Percentiles rank a stretch among this genome's conserved stretches.
phyloP scores from a whole-genome alignment of 129 eudicot genomes.

The Deinandra increscens region DNA sequence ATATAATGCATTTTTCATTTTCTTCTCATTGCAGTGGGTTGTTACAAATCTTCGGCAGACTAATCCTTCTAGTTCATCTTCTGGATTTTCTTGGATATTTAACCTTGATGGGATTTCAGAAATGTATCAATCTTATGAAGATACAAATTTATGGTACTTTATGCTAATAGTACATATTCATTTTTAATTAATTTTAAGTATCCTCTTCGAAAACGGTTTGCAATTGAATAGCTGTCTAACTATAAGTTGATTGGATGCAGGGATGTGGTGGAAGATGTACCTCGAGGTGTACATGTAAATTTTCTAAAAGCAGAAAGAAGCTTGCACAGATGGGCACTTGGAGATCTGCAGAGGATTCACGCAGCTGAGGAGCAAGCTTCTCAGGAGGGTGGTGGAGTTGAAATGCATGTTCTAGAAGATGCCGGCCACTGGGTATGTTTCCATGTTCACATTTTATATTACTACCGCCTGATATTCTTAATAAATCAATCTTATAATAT shows the following conservation, averaged over 20 bases:
- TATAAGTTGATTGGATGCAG: slow-evolving; percentile 32
- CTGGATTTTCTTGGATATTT: slow-evolving; percentile 73
- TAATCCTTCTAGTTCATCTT: slow-evolving; percentile 45
- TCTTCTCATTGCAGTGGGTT: slow-evolving; percentile 70
- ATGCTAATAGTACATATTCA: background rate
- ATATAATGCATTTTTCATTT: background rate
- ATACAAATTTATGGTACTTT: slow-evolving; percentile 76
- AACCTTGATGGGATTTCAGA: slow-evolving; percentile 84
- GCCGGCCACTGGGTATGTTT: slow-evolving; percentile 76
- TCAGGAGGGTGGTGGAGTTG: slow-evolving; percentile 93
- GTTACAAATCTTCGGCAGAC: slow-evolving; percentile 75
- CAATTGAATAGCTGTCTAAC: background rate
- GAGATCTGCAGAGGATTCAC: slow-evolving; percentile 87
- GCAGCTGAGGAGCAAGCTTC: slow-evolving; percentile 89
- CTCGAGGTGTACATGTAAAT: slow-evolving; percentile 83
- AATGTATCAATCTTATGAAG: slow-evolving; percentile 94
- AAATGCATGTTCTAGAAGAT: slow-evolving; percentile 97
- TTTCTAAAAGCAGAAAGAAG: slow-evolving; percentile 94
- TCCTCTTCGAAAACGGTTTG: background rate
- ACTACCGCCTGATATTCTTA: background rate
- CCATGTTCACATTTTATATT: background rate
- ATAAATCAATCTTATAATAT: background rate
- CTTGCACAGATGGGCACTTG: slow-evolving; percentile 96
- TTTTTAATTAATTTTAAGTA: background rate
- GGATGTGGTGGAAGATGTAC: slow-evolving; percentile 90